Evolutionary conservation across 768 basidiomycete genomes (phyloP).

Genomic region (Auricularia cornea): DNA sequence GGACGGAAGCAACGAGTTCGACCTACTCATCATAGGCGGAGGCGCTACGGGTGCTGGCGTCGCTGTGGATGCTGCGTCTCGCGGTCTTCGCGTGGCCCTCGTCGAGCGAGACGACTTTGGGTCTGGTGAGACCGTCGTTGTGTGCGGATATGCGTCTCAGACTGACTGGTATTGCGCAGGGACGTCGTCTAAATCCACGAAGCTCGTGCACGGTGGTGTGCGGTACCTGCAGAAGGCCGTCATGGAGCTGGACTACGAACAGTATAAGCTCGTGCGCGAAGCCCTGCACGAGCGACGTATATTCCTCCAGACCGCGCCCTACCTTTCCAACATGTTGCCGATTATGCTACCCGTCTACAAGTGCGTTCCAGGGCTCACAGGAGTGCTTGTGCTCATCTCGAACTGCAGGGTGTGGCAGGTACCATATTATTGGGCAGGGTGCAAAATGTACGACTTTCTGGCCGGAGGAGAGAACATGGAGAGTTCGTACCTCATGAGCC

Average conservation of each 20-base stretch:
- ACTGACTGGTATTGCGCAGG: constrained; percentile 36
- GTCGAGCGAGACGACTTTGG: constrained; percentile 92
- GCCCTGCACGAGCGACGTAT: constrained; percentile 88
- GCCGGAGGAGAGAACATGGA: constrained; percentile 98
- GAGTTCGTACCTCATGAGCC: constrained; percentile 88
- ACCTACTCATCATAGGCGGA: constrained; percentile 81
- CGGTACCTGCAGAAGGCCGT: constrained; percentile 96
- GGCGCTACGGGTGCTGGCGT: constrained; percentile 95
- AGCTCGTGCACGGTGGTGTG: constrained; percentile 96
- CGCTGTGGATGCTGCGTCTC: constrained; percentile 89
- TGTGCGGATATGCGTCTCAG: neutral
- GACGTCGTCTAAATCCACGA: constrained; percentile 94
- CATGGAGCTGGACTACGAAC: constrained; percentile 91
- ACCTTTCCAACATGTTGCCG: constrained; percentile 85
- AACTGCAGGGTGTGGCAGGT: constrained; percentile 83
- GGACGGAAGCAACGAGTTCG: constrained; percentile 43
- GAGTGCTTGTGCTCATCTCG: constrained; percentile 6
- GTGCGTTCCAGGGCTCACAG: constrained; percentile 29
- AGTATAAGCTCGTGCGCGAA: constrained; percentile 93
- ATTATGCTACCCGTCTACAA: constrained; percentile 98
- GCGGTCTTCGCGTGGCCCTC: constrained; percentile 86
- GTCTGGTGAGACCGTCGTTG: constrained; percentile 44
- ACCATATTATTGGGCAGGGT: constrained; percentile 92
- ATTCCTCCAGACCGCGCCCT: constrained; percentile 93
- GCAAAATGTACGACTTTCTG: constrained; percentile 92